Percentiles rank a stretch among this genome's conserved stretches.
Conservation (phyloP, 805 yeast species). For the Candida montana region DNA sequence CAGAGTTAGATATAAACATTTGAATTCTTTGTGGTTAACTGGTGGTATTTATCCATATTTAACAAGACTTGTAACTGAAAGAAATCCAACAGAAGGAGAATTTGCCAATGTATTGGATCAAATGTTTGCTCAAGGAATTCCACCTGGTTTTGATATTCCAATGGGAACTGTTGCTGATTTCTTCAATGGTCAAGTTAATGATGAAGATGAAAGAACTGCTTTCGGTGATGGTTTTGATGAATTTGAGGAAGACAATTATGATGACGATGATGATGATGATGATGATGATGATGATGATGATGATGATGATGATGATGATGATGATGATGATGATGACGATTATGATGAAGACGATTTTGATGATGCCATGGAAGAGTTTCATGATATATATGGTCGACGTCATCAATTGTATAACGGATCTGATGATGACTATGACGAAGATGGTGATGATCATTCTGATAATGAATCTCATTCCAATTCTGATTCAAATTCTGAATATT, state of each 20-base stretch:
- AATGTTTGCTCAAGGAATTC: not conserved
- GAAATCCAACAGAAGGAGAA: not conserved
- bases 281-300: slow-evolving; percentile 3
- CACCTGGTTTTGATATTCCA: not conserved
- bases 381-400: too few species aligned
- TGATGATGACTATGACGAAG: not conserved
- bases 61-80: slow-evolving; percentile 24
- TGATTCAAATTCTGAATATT: too few species aligned
- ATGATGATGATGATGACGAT: slow-evolving; percentile 1
- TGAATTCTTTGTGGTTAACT: slow-evolving; percentile 57
- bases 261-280: slow-evolving; percentile 1
- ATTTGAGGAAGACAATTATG: not conserved
- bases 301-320: slow-evolving; percentile 1
- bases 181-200: not conserved
- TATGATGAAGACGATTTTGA: slow-evolving; percentile 1
- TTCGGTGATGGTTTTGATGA: not conserved
- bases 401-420: too few species aligned
- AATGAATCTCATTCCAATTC: too few species aligned
- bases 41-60: slow-evolving; percentile 51
- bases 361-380: too few species aligned
- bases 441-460: not conserved
- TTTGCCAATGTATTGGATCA: not conserved
- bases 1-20: slow-evolving; percentile 45
- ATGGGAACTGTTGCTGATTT: not conserved
- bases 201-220: too few species aligned